Percentiles rank a stretch among this genome's conserved stretches.
Evolutionary conservation across 2,329 filamentous ascomycete species (phyloP).

Genomic region (Aspergillus awamori): DNA sequence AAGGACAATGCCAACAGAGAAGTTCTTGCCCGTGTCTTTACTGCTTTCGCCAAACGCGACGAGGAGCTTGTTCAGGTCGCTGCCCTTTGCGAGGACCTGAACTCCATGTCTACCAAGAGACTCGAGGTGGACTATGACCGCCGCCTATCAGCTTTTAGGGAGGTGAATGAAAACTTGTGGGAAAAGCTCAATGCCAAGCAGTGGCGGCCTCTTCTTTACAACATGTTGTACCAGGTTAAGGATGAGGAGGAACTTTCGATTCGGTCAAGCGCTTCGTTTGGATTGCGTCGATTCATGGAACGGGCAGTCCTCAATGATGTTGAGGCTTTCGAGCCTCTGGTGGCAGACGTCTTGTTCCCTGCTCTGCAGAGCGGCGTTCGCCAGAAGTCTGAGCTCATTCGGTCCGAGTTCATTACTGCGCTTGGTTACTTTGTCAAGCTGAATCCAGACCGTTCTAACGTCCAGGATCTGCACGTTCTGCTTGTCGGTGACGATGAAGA

Average conservation of each 20-base stretch:
- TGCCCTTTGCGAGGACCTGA: slow-evolving; percentile 73
- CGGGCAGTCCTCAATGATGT: slow-evolving; percentile 53
- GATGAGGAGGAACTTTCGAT: slow-evolving; percentile 88
- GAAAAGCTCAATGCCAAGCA: slow-evolving; percentile 66
- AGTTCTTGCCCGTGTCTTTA: slow-evolving; percentile 72
- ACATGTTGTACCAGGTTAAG: slow-evolving; percentile 83
- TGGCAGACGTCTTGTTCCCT: slow-evolving; percentile 70
- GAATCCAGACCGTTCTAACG: slow-evolving; percentile 68
- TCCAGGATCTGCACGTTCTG: slow-evolving; percentile 74
- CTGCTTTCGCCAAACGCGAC: slow-evolving; percentile 69
- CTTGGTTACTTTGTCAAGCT: slow-evolving; percentile 76
- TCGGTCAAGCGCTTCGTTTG: slow-evolving; percentile 78
- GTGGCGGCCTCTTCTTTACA: slow-evolving; percentile 87
- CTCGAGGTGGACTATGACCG: slow-evolving; percentile 87
- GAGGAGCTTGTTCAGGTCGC: slow-evolving; percentile 65
- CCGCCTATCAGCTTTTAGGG: slow-evolving; percentile 74
- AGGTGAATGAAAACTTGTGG: slow-evolving; percentile 67
- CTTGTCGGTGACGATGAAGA: slow-evolving; percentile 74
- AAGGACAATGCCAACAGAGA: slow-evolving; percentile 76
- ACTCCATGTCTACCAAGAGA: slow-evolving; percentile 71
- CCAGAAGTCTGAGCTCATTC: slow-evolving; percentile 79
- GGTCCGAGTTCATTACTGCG: slow-evolving; percentile 77
- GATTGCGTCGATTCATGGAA: slow-evolving; percentile 76
- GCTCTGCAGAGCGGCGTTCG: slow-evolving; percentile 75
- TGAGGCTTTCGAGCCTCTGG: slow-evolving; percentile 58